Evolutionary conservation across 148 eudicot genomes (phyloP), one percentile per base, ranked within the genome.

Genomic region (Chenopodium formosanum): DNA sequence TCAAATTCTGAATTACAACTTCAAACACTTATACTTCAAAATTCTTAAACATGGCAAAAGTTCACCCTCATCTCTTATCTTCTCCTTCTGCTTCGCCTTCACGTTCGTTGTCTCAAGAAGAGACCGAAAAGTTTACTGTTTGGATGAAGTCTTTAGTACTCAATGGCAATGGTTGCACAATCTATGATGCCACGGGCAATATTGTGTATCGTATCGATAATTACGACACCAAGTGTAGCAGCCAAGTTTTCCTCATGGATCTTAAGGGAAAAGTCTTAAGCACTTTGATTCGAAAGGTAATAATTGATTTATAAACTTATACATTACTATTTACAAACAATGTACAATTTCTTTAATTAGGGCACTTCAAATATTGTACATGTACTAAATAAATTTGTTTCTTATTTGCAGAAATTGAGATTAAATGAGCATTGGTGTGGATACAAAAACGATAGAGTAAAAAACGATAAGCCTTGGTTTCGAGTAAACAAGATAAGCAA

Each of bases 141-240:
- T 95, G 98, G 98, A 90, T 93, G 95, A 95, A 92, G 64, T 95
- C 97, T 2, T 90, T 93, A 0, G 88, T 95, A 10, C 76, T 90
- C 79, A 84, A 89, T 64, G 86, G 96, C 66, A 86, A 90, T 78
- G 98, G 97, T 16, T 91, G 92, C 82, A 93, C 97, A 17, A 86
- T 92, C 63, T 93, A 86, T 71, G 80, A 93, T 81, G 87, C 96
- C 23, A 78, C 50, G 5, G 98, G 98, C 1, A 79, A 91, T 40
- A 82, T 95, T 6, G 85, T 86, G 8, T 93, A 89, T 83, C 94
- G 98, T 0, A 86, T 95, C 11, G 98, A 95, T 78, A 95, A 93
- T 79, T 95, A 95, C 13, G 87, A 85, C 58, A 79, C 85, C 52
- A 95, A 77, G 74, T 81, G 91, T 67, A 78, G 90, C 70, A 83